Base-by-base conservation (phyloP, 129 eudicot genomes). In the Scalesia atractyloides region DNA sequence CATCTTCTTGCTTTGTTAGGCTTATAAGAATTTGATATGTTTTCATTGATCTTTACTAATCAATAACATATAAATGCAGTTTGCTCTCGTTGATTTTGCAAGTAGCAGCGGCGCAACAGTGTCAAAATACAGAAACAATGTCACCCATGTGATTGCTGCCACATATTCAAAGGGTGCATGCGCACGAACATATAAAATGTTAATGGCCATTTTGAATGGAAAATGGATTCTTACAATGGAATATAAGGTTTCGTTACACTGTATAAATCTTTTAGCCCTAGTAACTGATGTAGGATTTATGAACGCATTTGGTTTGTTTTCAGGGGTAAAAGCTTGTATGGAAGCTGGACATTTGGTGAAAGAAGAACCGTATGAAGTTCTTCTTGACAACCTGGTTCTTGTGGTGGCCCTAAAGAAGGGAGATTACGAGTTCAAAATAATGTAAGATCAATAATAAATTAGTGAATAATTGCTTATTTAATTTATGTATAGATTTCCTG, bases 61-160 rank as follows among this genome's bases (percentile, higher is more conserved):
- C 15, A 15, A 2, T 56, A 24, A 41, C 66, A 39, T 56, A 1
- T 11, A 17, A 41, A 33, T 79, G 84, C 89, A 94, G 99, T 79
- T 18, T 73, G 44, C 47, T 64, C 52, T 94, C 66, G 83, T 73
- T 66, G 75, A 90, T 22, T 90, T 90, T 80, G 99, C 96, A 46
- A 77, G 78, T 43, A 63, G 69, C 43, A 80, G 80, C 53, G 97
- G 91, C 43, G 96, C 88, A 26, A 70, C 81, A 33, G 88, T 90
- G 66, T 67, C 77, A 36, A 88, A 84, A 83, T 77, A 50, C 64
- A 86, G 73, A 49, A 82, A 91, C 15, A 77, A 78, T 76, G 97
- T 94, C 47, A 94, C 97, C 46, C 99, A 94, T 73, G 89, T 94
- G 12, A 88, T 94, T 73, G 97, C 99, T 34, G 84, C 93, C 11